These are phyloP conservation scores for Ploettnerulaceae sp. DNA, from an alignment of 2,329 filamentous ascomycete genomes.

Conservation along the genomic window DNA sequence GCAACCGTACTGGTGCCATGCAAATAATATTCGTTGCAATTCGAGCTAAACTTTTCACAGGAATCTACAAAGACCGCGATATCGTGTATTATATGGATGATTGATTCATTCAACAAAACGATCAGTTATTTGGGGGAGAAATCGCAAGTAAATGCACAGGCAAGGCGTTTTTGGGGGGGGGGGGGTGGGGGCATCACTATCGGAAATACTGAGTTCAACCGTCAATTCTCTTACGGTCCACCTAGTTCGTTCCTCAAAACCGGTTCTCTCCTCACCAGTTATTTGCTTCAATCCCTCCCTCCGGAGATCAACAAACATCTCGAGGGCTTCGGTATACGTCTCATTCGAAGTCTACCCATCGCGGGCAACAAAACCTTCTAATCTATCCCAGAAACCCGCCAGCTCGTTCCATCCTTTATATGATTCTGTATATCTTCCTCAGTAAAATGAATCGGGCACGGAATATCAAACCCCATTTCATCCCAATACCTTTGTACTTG, in stretches of 20 bases:
- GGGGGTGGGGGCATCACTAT: too few species aligned
- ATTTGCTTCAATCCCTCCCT: slow-evolving; percentile 32
- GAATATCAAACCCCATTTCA: slow-evolving; percentile 27
- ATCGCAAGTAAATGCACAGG: too few species aligned
- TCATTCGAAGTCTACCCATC: slow-evolving; percentile 38
- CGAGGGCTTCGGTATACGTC: slow-evolving; percentile 34
- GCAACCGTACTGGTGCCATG: too few species aligned
- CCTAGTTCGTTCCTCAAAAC: slow-evolving; percentile 33
- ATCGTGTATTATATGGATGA: too few species aligned
- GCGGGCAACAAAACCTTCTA: slow-evolving; percentile 34
- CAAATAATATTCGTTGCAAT: too few species aligned
- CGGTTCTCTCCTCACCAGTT: slow-evolving; percentile 31
- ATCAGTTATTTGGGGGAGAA: too few species aligned
- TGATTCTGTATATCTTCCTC: slow-evolving; percentile 22
- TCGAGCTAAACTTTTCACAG: too few species aligned
- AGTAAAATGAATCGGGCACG: slow-evolving; percentile 31
- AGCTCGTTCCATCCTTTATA: slow-evolving; percentile 31
- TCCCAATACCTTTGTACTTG: slow-evolving; percentile 30
- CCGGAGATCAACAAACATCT: slow-evolving; percentile 35
- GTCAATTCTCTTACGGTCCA: slow-evolving; percentile 25
- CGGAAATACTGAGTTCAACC: too few species aligned
- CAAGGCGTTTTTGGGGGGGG: too few species aligned
- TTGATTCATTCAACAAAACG: too few species aligned
- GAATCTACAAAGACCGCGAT: too few species aligned
- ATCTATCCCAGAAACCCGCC: slow-evolving; percentile 35